Evolutionary conservation across 257 asterid genomes (phyloP).

Genomic region (Solanum corneliomulleri): DNA sequence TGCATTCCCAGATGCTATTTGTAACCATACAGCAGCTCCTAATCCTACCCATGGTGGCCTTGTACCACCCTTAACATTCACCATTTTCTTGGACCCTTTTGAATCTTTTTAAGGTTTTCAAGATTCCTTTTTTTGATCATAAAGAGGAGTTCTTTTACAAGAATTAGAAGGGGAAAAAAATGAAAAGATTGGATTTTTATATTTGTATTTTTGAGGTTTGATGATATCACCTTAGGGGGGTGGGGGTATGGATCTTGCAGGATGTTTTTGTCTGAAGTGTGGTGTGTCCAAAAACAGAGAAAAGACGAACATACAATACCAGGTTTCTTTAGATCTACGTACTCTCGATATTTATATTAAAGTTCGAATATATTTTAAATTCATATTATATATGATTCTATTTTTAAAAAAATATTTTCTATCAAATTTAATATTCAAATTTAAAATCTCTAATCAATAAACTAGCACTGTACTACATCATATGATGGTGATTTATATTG

Average conservation of each 20-base stretch:
- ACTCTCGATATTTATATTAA: accelerated
- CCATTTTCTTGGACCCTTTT: constrained; percentile 10
- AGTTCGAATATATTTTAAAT: too few relatives aligned
- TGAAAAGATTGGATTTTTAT: not conserved
- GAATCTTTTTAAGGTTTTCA: not conserved
- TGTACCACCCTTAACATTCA: constrained; percentile 36
- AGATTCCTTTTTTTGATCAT: not conserved
- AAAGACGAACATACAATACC: not conserved
- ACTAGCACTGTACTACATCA: too few relatives aligned
- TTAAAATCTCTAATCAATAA: accelerated
- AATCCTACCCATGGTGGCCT: constrained; percentile 80
- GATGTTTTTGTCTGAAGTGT: not conserved
- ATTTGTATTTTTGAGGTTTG: not conserved
- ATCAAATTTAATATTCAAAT: too few relatives aligned
- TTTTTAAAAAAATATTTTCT: too few relatives aligned
- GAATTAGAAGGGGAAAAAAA: not conserved
- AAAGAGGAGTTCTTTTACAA: not conserved
- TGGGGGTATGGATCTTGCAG: not conserved
- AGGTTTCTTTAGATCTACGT: not conserved
- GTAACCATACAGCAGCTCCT: constrained; percentile 68
- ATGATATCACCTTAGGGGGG: not conserved
- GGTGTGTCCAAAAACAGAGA: not conserved
- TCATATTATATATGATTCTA: accelerated
- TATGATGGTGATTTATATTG: not conserved
- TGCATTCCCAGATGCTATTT: constrained; percentile 59